These are phyloP conservation scores for Colletotrichum sp. DNA, from an alignment of 2,329 filamentous ascomycete genomes.

Conservation along the genomic window DNA sequence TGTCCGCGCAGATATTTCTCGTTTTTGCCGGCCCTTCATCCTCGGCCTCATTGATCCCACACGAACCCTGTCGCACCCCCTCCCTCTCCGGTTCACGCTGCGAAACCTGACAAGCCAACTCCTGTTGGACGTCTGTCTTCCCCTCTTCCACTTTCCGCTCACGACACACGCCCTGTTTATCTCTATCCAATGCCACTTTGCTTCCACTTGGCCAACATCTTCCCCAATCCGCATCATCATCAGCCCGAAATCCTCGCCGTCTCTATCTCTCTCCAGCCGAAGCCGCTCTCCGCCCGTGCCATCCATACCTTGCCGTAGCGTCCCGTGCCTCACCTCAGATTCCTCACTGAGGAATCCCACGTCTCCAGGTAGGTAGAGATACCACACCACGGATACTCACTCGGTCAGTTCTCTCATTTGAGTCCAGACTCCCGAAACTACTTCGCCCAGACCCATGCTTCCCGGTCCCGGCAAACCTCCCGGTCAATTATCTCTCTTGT, in stretches of 20 bases:
- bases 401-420: background rate
- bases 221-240: background rate
- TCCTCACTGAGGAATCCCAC: background rate
- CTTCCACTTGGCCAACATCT: background rate
- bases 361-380: background rate
- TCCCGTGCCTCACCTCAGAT: background rate
- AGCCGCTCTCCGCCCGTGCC: background rate
- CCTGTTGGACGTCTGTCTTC: background rate
- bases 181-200: slow-evolving; percentile 1
- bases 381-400: background rate
- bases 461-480: slow-evolving; percentile 1
- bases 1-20: background rate
- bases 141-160: background rate
- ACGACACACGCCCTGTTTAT: background rate
- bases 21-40: background rate
- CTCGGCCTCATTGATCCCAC: background rate
- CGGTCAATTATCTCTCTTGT: background rate
- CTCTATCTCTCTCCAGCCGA: background rate
- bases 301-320: background rate
- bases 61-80: background rate
- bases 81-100: background rate
- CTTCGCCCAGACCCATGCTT: slow-evolving; percentile 1
- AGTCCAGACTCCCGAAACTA: background rate
- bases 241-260: background rate
- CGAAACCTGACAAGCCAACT: slow-evolving; percentile 1